Conservation (phyloP, 225 moss, liverwort and hornwort genomes). For the Pseudoscleropodium purum region DNA sequence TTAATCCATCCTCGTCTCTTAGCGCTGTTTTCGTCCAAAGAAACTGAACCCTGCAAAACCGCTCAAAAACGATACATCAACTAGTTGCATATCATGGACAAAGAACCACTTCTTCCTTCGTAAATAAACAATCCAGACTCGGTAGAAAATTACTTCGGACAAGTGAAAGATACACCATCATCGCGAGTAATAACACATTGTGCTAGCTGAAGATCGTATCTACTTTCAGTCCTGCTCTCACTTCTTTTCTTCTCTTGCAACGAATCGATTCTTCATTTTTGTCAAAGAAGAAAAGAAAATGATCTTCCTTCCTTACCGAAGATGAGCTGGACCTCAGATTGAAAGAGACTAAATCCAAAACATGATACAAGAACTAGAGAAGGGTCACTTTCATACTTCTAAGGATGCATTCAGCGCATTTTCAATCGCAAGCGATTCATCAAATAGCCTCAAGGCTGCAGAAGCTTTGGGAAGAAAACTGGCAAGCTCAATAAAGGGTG, state of each 20-base stretch:
- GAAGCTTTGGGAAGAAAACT: background rate
- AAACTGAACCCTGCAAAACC: background rate
- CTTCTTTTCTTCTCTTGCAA: background rate
- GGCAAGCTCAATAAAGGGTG: background rate
- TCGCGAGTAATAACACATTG: background rate
- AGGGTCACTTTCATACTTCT: background rate
- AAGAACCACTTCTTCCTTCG: background rate
- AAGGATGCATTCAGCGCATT: background rate
- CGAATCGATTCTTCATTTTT: background rate
- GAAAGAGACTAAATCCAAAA: background rate
- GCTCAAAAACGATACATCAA: background rate
- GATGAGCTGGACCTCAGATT: background rate
- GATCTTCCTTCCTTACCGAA: background rate
- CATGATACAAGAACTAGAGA: background rate
- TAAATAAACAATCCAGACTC: background rate
- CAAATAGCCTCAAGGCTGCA: background rate
- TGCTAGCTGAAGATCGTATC: background rate
- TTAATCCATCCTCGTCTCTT: background rate
- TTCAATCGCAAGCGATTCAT: background rate
- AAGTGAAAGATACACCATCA: background rate
- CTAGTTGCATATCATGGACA: background rate
- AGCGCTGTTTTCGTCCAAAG: too few species aligned
- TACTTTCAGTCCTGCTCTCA: background rate
- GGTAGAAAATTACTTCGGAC: background rate
- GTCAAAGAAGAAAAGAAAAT: background rate